phyloP scores from a whole-genome alignment of 2,329 filamentous ascomycete genomes.

The Exophiala sp. region DNA sequence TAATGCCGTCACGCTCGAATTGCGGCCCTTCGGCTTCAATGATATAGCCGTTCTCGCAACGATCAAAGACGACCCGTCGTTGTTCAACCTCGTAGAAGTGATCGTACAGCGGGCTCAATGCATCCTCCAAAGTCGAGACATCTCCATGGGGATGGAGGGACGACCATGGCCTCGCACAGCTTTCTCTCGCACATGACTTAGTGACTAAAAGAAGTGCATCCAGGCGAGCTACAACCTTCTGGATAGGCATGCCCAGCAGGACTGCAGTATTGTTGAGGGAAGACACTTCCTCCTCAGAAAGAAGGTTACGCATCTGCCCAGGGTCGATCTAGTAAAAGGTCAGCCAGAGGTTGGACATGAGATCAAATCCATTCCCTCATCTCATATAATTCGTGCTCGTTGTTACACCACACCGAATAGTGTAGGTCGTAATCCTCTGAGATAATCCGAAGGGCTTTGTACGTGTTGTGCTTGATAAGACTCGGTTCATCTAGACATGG shows the following conservation, averaged over 20 bases:
- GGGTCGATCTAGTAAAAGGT: constrained; percentile 32
- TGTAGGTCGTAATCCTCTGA: constrained; percentile 36
- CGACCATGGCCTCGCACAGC: constrained; percentile 32
- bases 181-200: constrained; percentile 33
- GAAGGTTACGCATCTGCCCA: constrained; percentile 35
- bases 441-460: constrained; percentile 39
- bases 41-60: too few relatives aligned
- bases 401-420: constrained; percentile 42
- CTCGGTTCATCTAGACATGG: neutral
- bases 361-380: constrained; percentile 27
- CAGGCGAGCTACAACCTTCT: constrained; percentile 25
- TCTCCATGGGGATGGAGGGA: constrained; percentile 29
- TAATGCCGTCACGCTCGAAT: too few relatives aligned
- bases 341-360: neutral
- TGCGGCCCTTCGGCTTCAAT: too few relatives aligned
- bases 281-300: neutral
- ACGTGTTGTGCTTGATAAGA: constrained; percentile 29
- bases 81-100: constrained; percentile 30
- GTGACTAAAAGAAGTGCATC: constrained; percentile 35
- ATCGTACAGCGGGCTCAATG: constrained; percentile 32
- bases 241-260: constrained; percentile 10
- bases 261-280: neutral
- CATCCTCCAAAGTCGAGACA: constrained; percentile 32
- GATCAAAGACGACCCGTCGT: too few relatives aligned
- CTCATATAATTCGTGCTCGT: constrained; percentile 41